Conservation (phyloP, 208 protist genomes). For the Leishmania guyanensis region DNA sequence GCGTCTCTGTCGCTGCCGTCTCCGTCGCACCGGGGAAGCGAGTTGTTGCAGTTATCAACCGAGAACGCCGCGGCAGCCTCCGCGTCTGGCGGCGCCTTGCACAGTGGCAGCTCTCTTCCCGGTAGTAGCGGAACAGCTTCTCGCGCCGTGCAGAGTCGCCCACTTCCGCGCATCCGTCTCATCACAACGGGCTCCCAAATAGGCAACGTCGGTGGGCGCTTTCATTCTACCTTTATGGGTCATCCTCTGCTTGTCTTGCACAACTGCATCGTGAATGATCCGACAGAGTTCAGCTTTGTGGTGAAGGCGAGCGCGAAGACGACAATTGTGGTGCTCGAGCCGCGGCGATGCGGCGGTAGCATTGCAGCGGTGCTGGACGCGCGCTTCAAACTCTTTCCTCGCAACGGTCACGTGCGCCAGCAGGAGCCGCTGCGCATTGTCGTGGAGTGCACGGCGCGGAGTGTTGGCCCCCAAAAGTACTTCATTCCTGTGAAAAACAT, state of each 20-base stretch:
- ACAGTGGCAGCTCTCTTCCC: neutral
- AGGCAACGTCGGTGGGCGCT: neutral
- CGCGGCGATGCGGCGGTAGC: slow-evolving; percentile 54
- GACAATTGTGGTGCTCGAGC: slow-evolving; percentile 78
- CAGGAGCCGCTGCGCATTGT: slow-evolving; percentile 64
- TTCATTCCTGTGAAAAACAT: slow-evolving; percentile 86
- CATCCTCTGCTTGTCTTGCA: slow-evolving; percentile 64
- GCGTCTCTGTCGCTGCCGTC: slow-evolving; percentile 2
- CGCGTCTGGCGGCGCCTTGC: neutral
- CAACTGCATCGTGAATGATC: slow-evolving; percentile 77
- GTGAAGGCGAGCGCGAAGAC: slow-evolving; percentile 53
- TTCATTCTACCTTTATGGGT: slow-evolving; percentile 61
- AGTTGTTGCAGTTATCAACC: neutral
- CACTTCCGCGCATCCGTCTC: slow-evolving; percentile 19
- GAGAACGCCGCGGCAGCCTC: neutral
- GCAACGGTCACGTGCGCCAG: slow-evolving; percentile 54
- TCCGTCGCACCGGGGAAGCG: neutral
- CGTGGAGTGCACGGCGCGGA: slow-evolving; percentile 76
- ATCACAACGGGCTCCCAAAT: neutral
- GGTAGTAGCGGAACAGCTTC: neutral
- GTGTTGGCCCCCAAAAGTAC: slow-evolving; percentile 81
- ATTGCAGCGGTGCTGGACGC: slow-evolving; percentile 57
- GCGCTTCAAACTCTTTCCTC: slow-evolving; percentile 79
- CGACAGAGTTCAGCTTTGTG: slow-evolving; percentile 70
- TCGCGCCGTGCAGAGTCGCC: slow-evolving; percentile 10